Evolutionary conservation across 208 protist genomes (phyloP), one percentile per base, ranked within the genome.

Genomic region (Trypanosoma congolense): DNA sequence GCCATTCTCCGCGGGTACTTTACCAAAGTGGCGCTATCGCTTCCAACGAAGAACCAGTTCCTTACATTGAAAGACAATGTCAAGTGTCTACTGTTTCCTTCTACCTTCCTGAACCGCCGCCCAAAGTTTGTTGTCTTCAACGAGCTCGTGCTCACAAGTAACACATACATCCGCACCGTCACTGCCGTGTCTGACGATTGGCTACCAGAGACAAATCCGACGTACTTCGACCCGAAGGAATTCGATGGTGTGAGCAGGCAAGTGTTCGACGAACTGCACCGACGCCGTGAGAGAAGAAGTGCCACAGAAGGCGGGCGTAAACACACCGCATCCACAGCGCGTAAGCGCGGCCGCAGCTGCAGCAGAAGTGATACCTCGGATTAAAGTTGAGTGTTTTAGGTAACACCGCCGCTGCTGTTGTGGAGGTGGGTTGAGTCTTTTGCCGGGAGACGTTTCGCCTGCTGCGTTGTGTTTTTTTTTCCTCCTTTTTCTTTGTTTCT

Each of bases 91-190:
- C 74, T 97, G 31, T 95, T 96, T 50, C 94, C 94, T 0, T 79
- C 83, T 0, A 96, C 90, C 1, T 91, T 75, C 46, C 81, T 96
- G 56, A 91, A 96, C 56, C 82, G 93, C 49, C 97, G 97, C 49
- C 97, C 97, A n/a, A 96, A 98, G 65, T 98, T 97, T 86, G 86
- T 96, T 5, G 66, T 99, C 1, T 99, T 98, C 70, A 95, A 99
- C 71, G 97, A 99, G 72, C 97, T 99, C 61, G 97, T 99, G 18
- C 70, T 90, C 8, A 93, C 87, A 12, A 90, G 76, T 54, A 90
- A 93, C 42, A 88, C 73, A 28, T 99, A 98, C 83, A 97, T 99
- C 50, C 80, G 98, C 49, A 99, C 97, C 14, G 83, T 97, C 0
- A 98, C 96, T 0, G 87, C 95, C 4, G 61, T 99, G 28, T 87